Conservation (phyloP, 768 basidiomycete genomes). For the Xanthoconium purpureum region DNA sequence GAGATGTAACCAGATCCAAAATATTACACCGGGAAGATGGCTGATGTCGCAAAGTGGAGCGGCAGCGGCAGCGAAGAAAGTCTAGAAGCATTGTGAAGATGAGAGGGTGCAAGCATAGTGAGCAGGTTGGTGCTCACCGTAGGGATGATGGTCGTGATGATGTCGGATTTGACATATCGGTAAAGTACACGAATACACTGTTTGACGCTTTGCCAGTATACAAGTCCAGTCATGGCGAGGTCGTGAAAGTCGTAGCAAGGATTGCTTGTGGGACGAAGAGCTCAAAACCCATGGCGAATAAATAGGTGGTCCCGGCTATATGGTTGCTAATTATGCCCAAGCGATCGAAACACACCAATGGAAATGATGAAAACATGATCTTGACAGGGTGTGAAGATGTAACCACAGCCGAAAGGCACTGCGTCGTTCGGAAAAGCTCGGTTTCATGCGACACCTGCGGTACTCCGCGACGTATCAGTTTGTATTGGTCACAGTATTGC, state of each 20-base stretch:
- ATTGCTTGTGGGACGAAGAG: background rate
- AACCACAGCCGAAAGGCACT: conserved; percentile 9
- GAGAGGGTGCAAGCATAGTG: background rate
- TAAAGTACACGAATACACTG: conserved; percentile 17
- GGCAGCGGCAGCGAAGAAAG: conserved; percentile 32
- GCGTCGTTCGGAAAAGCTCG: background rate
- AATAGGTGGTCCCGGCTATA: conserved; percentile 13
- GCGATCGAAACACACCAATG: conserved; percentile 2
- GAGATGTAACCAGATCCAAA: conserved; percentile 49
- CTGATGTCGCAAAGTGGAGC: conserved; percentile 30
- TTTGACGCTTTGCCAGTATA: conserved; percentile 8
- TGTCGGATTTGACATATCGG: conserved; percentile 26
- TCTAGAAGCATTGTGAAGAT: conserved; percentile 22
- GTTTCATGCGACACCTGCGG: background rate
- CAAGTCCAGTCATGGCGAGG: conserved; percentile 17
- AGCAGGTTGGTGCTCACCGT: conserved; percentile 13
- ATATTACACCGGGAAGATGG: conserved; percentile 28
- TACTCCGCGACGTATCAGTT: conserved; percentile 3
- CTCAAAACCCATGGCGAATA: conserved; percentile 8
- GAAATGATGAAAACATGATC: background rate
- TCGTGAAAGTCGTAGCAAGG: conserved; percentile 19
- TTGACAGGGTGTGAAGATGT: conserved; percentile 12
- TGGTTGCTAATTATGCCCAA: conserved; percentile 4
- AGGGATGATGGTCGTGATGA: conserved; percentile 27
- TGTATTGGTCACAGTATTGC: background rate